Evolutionary conservation across 345 rosid genomes (phyloP), one percentile per base, ranked within the genome.

Genomic region (Rhodamnia argentea): DNA sequence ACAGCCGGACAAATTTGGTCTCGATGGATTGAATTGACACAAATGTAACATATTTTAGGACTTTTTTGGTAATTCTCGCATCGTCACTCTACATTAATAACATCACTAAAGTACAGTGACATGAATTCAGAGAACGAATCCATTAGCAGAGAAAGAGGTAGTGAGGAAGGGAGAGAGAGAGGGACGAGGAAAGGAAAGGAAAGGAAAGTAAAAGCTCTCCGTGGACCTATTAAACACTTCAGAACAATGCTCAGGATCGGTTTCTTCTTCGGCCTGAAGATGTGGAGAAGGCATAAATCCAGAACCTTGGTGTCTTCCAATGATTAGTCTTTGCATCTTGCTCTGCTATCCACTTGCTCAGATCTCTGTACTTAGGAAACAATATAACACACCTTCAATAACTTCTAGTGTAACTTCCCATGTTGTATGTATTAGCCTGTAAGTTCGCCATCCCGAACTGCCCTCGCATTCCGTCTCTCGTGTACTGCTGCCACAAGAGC

Each of bases 401-500:
- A 62, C 86, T 86, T 12, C 64, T 84, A 22, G 86, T 59, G 51
- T 90, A 89, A 54, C 91, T 91, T 82, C 91, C 91, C 70, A 56
- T 78, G 60, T 84, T 87, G 85, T 87, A 88, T 51, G 90, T 57
- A 86, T 88, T 83, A 10, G 88, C 84, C 56, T 88, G 95, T 50
- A 85, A 27, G 64, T 86, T 89, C 29, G 84, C n/a, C 29, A 90
- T 32, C 22, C 90, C 92, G 62, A 87, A 58, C 54, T 92, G 92
- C 32, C 95, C 96, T 87, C 86, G 93, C 91, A 91, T 87, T 53
- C 96, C 94, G 85, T 89, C 84, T 26, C 87, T 89, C 29, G 89
- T 86, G 76, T 92, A 93, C 51, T 92, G 93, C 78, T 90, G 93
- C 94, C 94, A 94, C 92, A 92, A 87, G 12, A 89, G 51, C 86